Percentiles rank a stretch among this genome's conserved stretches.
Evolutionary conservation across 331 rosid species (phyloP).

Genomic region (Pyracantha coccinea): DNA sequence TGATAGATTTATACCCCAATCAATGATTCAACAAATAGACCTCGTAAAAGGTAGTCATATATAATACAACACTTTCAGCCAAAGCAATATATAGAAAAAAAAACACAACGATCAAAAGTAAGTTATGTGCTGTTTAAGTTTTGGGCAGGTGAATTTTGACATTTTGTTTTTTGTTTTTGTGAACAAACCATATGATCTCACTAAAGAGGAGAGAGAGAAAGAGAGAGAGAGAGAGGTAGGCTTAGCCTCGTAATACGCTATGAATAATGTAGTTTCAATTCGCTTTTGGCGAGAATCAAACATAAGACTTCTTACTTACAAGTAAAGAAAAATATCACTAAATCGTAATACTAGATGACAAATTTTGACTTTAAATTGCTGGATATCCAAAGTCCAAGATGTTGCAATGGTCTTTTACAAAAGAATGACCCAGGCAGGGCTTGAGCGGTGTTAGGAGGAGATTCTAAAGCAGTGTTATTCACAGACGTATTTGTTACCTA

Average conservation of each 20-base stretch:
- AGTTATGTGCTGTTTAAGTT: neutral
- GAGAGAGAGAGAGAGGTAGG: rapidly evolving
- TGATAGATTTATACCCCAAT: neutral
- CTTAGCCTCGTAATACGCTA: rapidly evolving
- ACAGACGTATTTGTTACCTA: no score
- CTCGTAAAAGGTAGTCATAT: neutral
- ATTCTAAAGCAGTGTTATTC: no score
- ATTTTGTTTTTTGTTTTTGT: no score
- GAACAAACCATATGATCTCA: no score
- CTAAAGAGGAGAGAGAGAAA: rapidly evolving
- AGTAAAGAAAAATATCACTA: no score
- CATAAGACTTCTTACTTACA: no score
- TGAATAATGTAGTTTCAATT: no score
- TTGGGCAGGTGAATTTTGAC: neutral
- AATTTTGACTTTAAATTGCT: neutral
- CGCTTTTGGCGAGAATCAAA: no score
- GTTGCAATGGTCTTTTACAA: no score
- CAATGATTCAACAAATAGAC: neutral
- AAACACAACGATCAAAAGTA: neutral
- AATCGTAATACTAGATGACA: rapidly evolving
- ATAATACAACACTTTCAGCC: neutral
- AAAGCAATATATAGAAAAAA: neutral
- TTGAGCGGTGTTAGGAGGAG: no score
- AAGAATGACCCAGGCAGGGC: no score
- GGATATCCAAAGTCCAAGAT: neutral